phyloP scores from a whole-genome alignment of 352 stramenopile genomes.

The Phytophthora pseudosyringae region DNA sequence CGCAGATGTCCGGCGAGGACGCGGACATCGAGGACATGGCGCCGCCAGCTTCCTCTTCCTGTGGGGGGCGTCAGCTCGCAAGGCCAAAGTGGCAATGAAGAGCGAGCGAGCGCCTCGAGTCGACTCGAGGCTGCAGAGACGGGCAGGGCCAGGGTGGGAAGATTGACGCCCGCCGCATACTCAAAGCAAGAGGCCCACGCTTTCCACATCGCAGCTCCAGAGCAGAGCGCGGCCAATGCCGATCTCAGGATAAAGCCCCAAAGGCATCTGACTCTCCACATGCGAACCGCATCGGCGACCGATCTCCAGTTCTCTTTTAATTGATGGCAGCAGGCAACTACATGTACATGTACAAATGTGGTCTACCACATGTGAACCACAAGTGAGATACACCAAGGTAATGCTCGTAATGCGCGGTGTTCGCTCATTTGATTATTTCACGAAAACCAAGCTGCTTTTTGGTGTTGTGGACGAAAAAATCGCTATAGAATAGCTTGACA shows the following conservation, averaged over 20 bases:
- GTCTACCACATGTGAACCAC: not conserved
- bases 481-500: not conserved
- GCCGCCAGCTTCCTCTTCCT: not conserved
- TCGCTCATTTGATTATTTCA: constrained; percentile 8
- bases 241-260: constrained; percentile 34
- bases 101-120: constrained; percentile 18
- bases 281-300: constrained; percentile 19
- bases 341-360: not conserved
- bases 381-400: constrained; percentile 2
- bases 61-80: constrained; percentile 21
- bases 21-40: constrained; percentile 22
- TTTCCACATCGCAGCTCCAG: constrained; percentile 10
- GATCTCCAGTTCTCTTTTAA: too few relatives aligned
- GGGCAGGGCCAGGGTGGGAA: constrained; percentile 32
- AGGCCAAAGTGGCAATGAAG: constrained; percentile 37
- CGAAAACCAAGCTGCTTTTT: constrained; percentile 8
- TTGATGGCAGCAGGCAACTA: too few relatives aligned
- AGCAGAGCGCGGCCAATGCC: constrained; percentile 28
- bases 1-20: constrained; percentile 31
- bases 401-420: constrained; percentile 9
- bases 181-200: constrained; percentile 27
- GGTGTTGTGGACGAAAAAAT: not conserved
- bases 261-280: constrained; percentile 40
- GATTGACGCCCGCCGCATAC: constrained; percentile 26
- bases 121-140: constrained; percentile 17